These are phyloP conservation scores for Chernovozyma aurita DNA, from an alignment of 1,139 yeast genomes.

Conservation along the genomic window DNA sequence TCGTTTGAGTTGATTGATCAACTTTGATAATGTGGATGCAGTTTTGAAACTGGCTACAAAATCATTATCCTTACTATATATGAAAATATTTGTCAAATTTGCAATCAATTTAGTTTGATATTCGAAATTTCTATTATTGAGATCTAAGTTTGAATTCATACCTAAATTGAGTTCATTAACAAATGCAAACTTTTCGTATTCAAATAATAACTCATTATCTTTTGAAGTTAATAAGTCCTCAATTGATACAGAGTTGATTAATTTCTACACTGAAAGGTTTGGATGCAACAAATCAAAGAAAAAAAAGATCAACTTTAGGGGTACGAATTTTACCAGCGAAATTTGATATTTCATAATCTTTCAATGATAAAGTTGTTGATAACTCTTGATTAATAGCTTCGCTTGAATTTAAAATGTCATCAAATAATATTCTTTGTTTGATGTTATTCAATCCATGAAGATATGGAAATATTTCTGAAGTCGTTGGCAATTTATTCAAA, in stretches of 20 bases:
- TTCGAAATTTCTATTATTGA: slow-evolving; percentile 30
- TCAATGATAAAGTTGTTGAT: slow-evolving; percentile 4
- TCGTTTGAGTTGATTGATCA: slow-evolving; percentile 14
- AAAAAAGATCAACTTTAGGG: slow-evolving; percentile 9
- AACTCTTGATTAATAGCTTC: slow-evolving; percentile 7
- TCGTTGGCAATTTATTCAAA: slow-evolving; percentile 15
- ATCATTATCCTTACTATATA: slow-evolving; percentile 24
- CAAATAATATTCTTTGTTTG: slow-evolving; percentile 26
- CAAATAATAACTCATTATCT: neutral
- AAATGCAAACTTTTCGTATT: slow-evolving; percentile 5
- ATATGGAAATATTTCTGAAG: slow-evolving; percentile 29
- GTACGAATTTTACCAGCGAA: slow-evolving; percentile 1
- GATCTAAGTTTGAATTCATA: slow-evolving; percentile 9
- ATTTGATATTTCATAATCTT: slow-evolving; percentile 2
- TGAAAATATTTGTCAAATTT: slow-evolving; percentile 28
- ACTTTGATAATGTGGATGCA: slow-evolving; percentile 12
- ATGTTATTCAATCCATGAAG: slow-evolving; percentile 30
- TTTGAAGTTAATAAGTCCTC: slow-evolving; percentile 17
- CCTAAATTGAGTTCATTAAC: slow-evolving; percentile 2
- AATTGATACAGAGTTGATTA: slow-evolving; percentile 20
- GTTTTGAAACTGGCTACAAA: slow-evolving; percentile 12
- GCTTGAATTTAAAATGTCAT: slow-evolving; percentile 10
- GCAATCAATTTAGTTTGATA: slow-evolving; percentile 31
- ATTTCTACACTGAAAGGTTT: slow-evolving; percentile 7
- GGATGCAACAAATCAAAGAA: slow-evolving; percentile 16